phyloP scores from a whole-genome alignment of 306 rosid genomes.

The Cicer chorassanicum region DNA sequence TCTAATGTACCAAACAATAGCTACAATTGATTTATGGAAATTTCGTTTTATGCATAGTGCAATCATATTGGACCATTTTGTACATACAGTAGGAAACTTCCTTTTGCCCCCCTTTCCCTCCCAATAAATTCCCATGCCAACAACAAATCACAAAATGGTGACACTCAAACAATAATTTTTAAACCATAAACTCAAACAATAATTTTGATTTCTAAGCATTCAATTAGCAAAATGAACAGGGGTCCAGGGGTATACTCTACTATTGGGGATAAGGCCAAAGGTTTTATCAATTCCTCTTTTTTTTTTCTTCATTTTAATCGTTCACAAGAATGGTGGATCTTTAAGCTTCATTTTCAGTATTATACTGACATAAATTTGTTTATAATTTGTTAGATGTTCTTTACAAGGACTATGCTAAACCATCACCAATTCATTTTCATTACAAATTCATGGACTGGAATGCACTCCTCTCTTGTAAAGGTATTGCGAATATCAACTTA shows the following conservation, averaged over 20 bases:
- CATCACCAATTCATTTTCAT: conserved; percentile 54
- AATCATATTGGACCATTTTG: conserved; percentile 28
- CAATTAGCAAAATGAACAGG: conserved; percentile 50
- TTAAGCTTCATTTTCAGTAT: conserved; percentile 22
- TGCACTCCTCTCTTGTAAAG: conserved; percentile 60
- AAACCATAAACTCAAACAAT: not conserved
- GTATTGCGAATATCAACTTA: conserved; percentile 48
- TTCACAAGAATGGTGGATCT: conserved; percentile 12
- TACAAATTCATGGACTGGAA: conserved; percentile 60
- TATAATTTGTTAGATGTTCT: conserved; percentile 61
- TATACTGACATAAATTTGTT: conserved; percentile 42
- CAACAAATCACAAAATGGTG: conserved; percentile 47
- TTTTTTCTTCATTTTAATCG: conserved; percentile 11
- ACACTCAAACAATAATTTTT: conserved; percentile 25
- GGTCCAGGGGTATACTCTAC: conserved; percentile 58
- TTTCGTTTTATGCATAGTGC: conserved; percentile 47
- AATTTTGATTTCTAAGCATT: conserved; percentile 40
- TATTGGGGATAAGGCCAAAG: conserved; percentile 73
- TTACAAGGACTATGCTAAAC: conserved; percentile 57
- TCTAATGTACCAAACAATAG: conserved; percentile 19
- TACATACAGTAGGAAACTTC: conserved; percentile 69
- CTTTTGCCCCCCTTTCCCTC: conserved; percentile 43
- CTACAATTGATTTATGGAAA: conserved; percentile 52
- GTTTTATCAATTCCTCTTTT: conserved; percentile 44
- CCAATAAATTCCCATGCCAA: conserved; percentile 51